Evolutionary conservation across 768 basidiomycete genomes (phyloP), one percentile per base, ranked within the genome.

Genomic region (Trametopsis cervina): DNA sequence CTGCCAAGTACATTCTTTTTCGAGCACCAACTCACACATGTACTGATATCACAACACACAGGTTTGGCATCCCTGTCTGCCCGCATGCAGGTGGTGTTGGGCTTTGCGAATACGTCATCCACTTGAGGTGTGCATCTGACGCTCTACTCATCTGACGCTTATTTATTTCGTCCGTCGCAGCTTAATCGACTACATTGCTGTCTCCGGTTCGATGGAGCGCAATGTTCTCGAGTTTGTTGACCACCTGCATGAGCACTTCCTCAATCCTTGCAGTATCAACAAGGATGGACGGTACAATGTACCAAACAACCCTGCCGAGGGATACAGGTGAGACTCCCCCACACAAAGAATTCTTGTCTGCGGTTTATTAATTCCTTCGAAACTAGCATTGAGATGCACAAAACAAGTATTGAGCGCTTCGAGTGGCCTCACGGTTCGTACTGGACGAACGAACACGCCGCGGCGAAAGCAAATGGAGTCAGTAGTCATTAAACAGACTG

Each of bases 11-110:
- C 60, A 73, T 57, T 20, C 43, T 11, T 7, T 4, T 44, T 21
- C 33, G 38, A 27, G 44, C 22, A 33, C 29, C 3, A 36, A 20
- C 18, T 39, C 21, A 18, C n/a, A 20, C 20, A 15, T 3, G 18
- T 27, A 10, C 40, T 22, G 11, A 13, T 13, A 13, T 11, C 17
- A 4, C 46, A 36, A 26, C 50, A 26, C 53, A 26, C 50, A 87
- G 83, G 57, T 91, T 88, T 59, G 87, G 86, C 40, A 74, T 91
- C 25, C 81, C 85, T 3, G 89, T 93, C 12, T 92, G 89, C 60
- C 94, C 94, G 9, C 94, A 97, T 62, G 93, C 94, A 0, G 94
- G 94, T 33, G 94, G 94, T 53, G 89, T 96, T 35, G 91, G 91
- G 5, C 71, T 95, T 25, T 94, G 93, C 61, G 90, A 95, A 71